Conservation (phyloP, 108 stramenopile genomes). For the Cyclostephanos tholiformis region DNA sequence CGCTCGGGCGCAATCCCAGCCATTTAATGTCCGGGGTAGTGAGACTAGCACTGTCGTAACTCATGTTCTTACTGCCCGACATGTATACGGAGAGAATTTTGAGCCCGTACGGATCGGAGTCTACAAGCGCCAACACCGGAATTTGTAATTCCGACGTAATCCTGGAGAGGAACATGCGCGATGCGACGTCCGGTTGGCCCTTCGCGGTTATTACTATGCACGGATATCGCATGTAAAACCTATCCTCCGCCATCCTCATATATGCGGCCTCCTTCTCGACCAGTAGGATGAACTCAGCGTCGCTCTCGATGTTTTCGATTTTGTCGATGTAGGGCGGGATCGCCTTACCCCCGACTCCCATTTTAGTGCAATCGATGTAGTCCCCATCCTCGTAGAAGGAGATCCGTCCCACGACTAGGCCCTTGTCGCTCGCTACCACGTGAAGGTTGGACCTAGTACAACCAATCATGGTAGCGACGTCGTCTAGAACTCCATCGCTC, state of each 20-base stretch:
- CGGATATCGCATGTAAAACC: constrained; percentile 96
- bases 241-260: constrained; percentile 97
- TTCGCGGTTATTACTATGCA: constrained; percentile 98
- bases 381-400: constrained; percentile 94
- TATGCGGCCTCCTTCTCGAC: constrained; percentile 99
- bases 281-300: constrained; percentile 95
- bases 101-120: constrained; percentile 97
- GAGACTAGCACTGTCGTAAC: constrained; percentile 91
- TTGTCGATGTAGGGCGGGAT: constrained; percentile 97
- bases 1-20: constrained; percentile 93
- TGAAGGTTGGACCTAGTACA: constrained; percentile 96
- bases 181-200: constrained; percentile 96
- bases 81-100: constrained; percentile 97
- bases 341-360: constrained; percentile 96
- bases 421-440: constrained; percentile 97
- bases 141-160: constrained; percentile 88
- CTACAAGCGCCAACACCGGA: constrained; percentile 95
- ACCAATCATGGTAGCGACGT: constrained; percentile 95
- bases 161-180: constrained; percentile 75
- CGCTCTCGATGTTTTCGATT: constrained; percentile 90
- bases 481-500: constrained; percentile 93
- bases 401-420: constrained; percentile 94
- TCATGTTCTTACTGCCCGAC: constrained; percentile 95
- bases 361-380: constrained; percentile 91
- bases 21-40: constrained; percentile 98